Evolutionary conservation across 768 basidiomycete genomes (phyloP).

Genomic region (Amylocystis lapponica): DNA sequence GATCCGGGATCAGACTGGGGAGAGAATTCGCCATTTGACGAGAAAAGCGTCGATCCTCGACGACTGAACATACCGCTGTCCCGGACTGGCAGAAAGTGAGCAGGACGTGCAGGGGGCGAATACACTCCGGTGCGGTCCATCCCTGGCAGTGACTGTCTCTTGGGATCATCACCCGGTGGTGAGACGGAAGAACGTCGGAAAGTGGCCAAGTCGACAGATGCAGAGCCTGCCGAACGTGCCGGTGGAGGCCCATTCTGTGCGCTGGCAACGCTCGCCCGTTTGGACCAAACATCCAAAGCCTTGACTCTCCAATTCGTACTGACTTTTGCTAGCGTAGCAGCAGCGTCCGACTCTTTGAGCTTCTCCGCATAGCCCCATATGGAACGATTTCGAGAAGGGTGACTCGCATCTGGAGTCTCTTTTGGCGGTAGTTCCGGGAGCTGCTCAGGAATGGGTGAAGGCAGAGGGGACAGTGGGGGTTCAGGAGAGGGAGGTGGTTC

Average conservation of each 20-base stretch:
- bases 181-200: neutral
- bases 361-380: conserved; percentile 74
- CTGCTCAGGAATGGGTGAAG: conserved; percentile 17
- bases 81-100: conserved; percentile 50
- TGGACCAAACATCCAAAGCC: conserved; percentile 38
- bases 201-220: neutral
- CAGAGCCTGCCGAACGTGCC: conserved; percentile 5
- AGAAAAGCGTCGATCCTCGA: conserved; percentile 1
- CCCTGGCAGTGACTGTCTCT: conserved; percentile 32
- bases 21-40: conserved; percentile 10
- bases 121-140: conserved; percentile 32
- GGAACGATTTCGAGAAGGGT: conserved; percentile 18
- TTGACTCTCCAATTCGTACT: conserved; percentile 74
- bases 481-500: conserved; percentile 30
- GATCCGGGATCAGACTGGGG: conserved; percentile 27
- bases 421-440: conserved; percentile 10
- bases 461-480: conserved; percentile 12
- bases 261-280: conserved; percentile 10
- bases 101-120: conserved; percentile 53
- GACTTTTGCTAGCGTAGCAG: conserved; percentile 65
- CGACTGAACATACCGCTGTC: conserved; percentile 41
- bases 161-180: neutral
- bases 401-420: conserved; percentile 7
- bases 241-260: conserved; percentile 16
- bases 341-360: conserved; percentile 65